A percentile compares a stretch with the other conserved stretches of the same genome.
Conservation (phyloP, 2,329 filamentous ascomycete genomes). For the Coniella vitis region DNA sequence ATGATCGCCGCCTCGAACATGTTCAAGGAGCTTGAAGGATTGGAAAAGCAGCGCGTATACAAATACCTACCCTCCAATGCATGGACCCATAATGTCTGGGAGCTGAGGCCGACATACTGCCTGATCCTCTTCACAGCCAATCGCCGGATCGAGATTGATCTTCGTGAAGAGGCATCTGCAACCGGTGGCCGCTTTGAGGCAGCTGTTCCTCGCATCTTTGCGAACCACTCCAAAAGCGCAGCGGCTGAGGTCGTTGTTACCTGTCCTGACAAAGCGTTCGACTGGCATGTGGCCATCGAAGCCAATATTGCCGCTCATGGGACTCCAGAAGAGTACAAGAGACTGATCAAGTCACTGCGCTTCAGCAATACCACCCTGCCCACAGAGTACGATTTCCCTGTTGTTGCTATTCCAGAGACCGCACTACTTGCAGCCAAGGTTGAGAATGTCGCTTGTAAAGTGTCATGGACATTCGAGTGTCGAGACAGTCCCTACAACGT, state of each 20-base stretch:
- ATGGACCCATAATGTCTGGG: background rate
- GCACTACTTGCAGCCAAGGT: constrained; percentile 18
- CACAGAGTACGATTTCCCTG: constrained; percentile 2
- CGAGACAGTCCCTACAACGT: constrained; percentile 26
- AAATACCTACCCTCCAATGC: background rate
- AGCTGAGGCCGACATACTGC: constrained; percentile 12
- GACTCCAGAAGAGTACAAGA: constrained; percentile 19
- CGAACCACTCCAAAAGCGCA: background rate
- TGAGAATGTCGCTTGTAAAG: constrained; percentile 26
- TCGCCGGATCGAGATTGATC: constrained; percentile 19
- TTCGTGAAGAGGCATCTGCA: constrained; percentile 1
- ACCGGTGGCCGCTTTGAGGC: background rate
- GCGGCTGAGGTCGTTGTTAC: constrained; percentile 23
- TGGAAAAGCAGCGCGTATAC: too few relatives aligned
- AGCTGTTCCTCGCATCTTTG: constrained; percentile 1
- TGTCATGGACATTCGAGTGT: constrained; percentile 27
- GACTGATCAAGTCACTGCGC: constrained; percentile 20
- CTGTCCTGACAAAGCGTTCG: constrained; percentile 27
- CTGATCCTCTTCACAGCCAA: constrained; percentile 17
- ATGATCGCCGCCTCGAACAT: background rate
- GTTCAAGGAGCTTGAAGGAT: too few relatives aligned
- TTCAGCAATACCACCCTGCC: constrained; percentile 17
- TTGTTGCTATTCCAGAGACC: background rate
- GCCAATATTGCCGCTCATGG: constrained; percentile 20
- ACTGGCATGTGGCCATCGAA: constrained; percentile 31